Base-by-base conservation (phyloP, 805 yeast genomes). In the Cyberlindnera maclurae region DNA sequence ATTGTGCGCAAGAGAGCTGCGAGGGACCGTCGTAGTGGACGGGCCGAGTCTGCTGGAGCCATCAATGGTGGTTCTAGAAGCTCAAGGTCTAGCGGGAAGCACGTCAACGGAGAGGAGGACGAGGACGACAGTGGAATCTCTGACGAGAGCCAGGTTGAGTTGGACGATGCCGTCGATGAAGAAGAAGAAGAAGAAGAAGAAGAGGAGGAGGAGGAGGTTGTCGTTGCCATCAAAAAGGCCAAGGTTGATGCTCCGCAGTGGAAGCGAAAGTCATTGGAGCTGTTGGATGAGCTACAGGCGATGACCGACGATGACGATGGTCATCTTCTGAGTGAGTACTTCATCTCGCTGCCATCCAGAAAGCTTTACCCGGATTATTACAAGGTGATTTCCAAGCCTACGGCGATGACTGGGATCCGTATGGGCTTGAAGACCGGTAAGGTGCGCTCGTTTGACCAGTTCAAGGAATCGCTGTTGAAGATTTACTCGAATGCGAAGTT, bases 281-380 rank as follows among this genome's bases (percentile, higher is more conserved):
- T 80, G 12, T 54, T 79, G 38, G 70, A 70, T 8, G 70, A 66
- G 54, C 73, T 40, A 44, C 59, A 30, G 58, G 59, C 31, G 57
- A 69, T 42, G 45, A 39, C 33, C 8, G 43, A 35, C 24, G 46
- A 42, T 16, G 36, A 32, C 4, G 78, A 68, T 26, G 63, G 62
- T 31, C 70, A 75, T 24, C 51, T 59, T 7, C 50, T 70, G 11
- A 64, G 73, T 24, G 82, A 71, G 30, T 62, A 80, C 36, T 89
- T 89, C 63, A 55, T 77, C 51, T 75, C 70, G 33, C 64, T 82
- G 37, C 97, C 97, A 3, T 72, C 89, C 0, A 72, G 73, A 46
- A 73, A 74, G 57, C 56, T 77, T 38, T 90, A 87, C 58, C 93
- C 96, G 0, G 97, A 90, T 60, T 90, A 90, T 58, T 90, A 82